phyloP scores from a whole-genome alignment of 495 filamentous ascomycete species.

The Penicillium fimorum region DNA sequence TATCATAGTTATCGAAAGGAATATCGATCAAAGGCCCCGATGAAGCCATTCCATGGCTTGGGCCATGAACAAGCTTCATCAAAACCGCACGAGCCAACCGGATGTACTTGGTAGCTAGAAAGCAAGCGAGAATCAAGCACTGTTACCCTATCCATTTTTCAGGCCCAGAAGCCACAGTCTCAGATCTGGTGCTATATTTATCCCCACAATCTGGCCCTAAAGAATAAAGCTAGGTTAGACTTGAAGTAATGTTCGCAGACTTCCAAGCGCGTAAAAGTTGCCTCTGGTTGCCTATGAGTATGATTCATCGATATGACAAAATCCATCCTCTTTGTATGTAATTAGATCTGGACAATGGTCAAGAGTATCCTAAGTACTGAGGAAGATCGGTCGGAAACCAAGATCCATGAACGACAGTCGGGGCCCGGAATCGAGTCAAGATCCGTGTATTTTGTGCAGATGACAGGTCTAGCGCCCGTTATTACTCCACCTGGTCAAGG shows the following conservation, averaged over 20 bases:
- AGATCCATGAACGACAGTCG: conserved; percentile 14
- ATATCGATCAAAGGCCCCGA: neutral
- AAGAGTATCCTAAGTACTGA: conserved; percentile 1
- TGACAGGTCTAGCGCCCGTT: conserved; percentile 8
- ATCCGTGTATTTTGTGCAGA: conserved; percentile 11
- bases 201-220: too few species aligned
- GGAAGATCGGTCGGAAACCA: conserved; percentile 14
- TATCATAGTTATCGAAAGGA: neutral
- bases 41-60: neutral
- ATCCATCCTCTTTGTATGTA: conserved; percentile 1
- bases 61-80: neutral
- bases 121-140: neutral
- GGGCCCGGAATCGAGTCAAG: conserved; percentile 13
- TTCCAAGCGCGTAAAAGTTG: neutral
- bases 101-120: neutral
- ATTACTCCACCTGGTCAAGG: conserved; percentile 10
- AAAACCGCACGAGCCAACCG: neutral
- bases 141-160: neutral
- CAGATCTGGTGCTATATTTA: neutral
- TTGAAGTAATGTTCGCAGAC: too few species aligned
- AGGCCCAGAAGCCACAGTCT: neutral
- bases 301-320: neutral
- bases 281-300: neutral
- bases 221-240: too few species aligned
- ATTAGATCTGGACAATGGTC: neutral